Base-by-base conservation (phyloP, 2,329 filamentous ascomycete species). In the Cercospora janseana region DNA sequence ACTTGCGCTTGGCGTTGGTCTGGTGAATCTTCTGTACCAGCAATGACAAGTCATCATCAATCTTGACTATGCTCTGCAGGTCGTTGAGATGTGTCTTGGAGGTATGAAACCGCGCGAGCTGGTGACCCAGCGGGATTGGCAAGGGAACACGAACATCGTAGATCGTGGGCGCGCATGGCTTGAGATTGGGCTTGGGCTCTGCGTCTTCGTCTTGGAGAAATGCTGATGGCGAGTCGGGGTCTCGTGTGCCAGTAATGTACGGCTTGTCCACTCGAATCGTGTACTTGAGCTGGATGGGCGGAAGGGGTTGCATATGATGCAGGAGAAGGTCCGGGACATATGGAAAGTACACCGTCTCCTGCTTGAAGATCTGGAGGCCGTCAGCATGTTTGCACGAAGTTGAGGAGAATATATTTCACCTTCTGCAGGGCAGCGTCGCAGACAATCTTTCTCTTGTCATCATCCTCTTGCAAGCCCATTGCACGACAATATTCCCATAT, bases 401-500 rank as follows among this genome's bases (percentile, higher is more conserved):
- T 29, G 41, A 47, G 23, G 10, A 20, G n/a, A 5, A 21, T 34
- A 15, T 31, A 28, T 27, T 69, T 65, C 72, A 95, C 89, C 70
- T 81, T 82, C 72, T 81, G 86, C 45, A 98, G 70, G 38, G 85
- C 78, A 34, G 91, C 86, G 65, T 98, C 92, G 65, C 93, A 97
- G 29, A 88, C 85, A 61, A 98, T 92, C 54, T 87, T 87, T 55
- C 93, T 82, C 74, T 93, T 93, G 67, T 98, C 93, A 53, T 97
- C 92, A 58, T 95, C 91, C 66, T 96, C 92, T 68, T 95, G 89
- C 38, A 98, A 75, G 13, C 85, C 84, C 76, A 88, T 87, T 15
- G 87, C 78, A 60, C 88, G 85, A 59, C 95, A 87, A 64, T 98
- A 98, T 66, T 96, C 91, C 89, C 91, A 98, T 24, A 98, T 80